phyloP scores from a whole-genome alignment of 306 rosid genomes.

The Clitoria ternatea region DNA sequence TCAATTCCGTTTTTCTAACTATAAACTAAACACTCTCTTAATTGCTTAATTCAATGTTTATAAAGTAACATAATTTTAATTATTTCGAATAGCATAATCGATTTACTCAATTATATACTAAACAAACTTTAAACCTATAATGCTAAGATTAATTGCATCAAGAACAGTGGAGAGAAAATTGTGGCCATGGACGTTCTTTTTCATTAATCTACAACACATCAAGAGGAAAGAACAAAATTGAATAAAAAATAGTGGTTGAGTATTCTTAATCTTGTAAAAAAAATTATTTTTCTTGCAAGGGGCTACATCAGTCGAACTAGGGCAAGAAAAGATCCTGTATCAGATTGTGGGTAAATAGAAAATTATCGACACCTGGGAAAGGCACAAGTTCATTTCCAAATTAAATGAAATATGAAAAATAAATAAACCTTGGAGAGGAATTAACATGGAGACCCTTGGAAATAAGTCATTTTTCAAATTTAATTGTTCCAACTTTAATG shows the following conservation, averaged over 20 bases:
- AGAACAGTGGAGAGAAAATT: too few relatives aligned
- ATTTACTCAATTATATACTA: too few relatives aligned
- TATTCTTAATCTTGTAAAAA: conserved; percentile 7
- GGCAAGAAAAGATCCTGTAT: neutral
- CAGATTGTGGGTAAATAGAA: neutral
- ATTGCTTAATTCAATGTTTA: too few relatives aligned
- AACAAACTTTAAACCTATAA: too few relatives aligned
- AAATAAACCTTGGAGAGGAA: neutral
- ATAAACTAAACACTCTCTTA: too few relatives aligned
- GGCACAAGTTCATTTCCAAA: neutral
- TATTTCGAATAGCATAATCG: too few relatives aligned
- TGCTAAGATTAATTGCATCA: too few relatives aligned
- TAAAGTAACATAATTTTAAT: too few relatives aligned
- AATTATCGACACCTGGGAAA: neutral
- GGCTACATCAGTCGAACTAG: neutral
- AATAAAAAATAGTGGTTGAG: neutral
- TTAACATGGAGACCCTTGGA: neutral
- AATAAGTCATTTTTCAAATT: neutral
- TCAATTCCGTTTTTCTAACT: too few relatives aligned
- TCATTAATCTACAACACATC: neutral
- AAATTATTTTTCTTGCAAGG: neutral
- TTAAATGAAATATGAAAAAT: neutral
- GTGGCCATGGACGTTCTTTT: neutral
- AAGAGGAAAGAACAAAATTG: neutral
- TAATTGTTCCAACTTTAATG: neutral